phyloP scores from a whole-genome alignment of 139 green algal species.

The Monoraphidium neglectum region DNA sequence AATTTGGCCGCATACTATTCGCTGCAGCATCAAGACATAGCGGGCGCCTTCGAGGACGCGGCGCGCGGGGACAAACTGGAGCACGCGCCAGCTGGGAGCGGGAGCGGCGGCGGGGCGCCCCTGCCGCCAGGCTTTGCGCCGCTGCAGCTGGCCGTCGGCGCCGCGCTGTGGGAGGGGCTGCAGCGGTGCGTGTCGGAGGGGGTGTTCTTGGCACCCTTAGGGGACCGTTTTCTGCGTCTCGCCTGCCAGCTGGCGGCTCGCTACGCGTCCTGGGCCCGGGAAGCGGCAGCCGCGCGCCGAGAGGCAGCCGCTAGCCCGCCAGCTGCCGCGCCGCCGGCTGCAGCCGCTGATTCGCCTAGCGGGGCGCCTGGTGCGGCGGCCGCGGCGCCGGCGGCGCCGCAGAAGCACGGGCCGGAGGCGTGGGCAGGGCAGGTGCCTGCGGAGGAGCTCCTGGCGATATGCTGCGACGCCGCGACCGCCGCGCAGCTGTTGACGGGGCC shows the following conservation, averaged over 20 bases:
- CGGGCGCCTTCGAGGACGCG: conserved; percentile 47
- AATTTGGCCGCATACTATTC: conserved; percentile 95
- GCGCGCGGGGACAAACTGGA: background rate
- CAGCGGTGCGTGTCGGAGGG: conserved; percentile 43
- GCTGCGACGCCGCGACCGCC: background rate
- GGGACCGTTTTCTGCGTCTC: conserved; percentile 83
- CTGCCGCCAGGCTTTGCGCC: background rate
- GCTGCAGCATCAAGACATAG: conserved; percentile 77
- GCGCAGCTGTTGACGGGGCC: background rate
- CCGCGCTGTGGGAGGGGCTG: conserved; percentile 42
- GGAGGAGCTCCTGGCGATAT: conserved; percentile 22
- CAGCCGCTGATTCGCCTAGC: background rate
- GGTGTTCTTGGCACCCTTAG: conserved; percentile 73
- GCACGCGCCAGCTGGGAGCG: background rate
- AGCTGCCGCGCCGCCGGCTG: conserved; percentile 6
- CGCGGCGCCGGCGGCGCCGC: background rate
- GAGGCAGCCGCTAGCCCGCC: conserved; percentile 3
- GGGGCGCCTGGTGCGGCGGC: background rate
- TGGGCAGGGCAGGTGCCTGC: conserved; percentile 4
- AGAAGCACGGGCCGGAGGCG: background rate
- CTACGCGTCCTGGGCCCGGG: conserved; percentile 68
- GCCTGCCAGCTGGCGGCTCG: conserved; percentile 79
- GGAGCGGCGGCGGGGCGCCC: background rate
- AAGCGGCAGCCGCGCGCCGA: conserved; percentile 19
- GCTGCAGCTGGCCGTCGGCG: conserved; percentile 43